phyloP scores from a whole-genome alignment of 345 rosid genomes.

The Eucalyptus tenuipes region DNA sequence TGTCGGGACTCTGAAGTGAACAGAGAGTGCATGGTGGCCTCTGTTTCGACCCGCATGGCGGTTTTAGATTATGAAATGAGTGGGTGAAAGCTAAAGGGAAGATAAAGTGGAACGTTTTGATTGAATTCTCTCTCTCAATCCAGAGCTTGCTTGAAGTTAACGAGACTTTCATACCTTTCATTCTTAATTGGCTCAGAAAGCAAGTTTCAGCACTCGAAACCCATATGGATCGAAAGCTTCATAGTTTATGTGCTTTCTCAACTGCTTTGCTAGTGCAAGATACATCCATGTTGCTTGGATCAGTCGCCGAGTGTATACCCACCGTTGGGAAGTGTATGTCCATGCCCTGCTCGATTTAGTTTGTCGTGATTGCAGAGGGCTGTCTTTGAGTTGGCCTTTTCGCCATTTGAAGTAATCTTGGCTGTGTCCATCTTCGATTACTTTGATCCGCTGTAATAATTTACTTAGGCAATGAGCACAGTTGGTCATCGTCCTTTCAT shows the following conservation, averaged over 20 bases:
- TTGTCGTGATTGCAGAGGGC: neutral
- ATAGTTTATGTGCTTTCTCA: neutral
- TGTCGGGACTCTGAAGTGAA: neutral
- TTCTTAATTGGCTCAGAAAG: neutral
- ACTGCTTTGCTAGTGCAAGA: neutral
- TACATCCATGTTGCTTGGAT: neutral
- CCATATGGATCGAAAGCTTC: neutral
- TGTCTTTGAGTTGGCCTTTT: neutral
- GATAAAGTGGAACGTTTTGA: neutral
- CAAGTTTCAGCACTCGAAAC: neutral
- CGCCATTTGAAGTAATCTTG: neutral
- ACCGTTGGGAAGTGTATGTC: neutral
- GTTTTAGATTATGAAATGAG: neutral
- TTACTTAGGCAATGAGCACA: neutral
- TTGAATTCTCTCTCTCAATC: neutral
- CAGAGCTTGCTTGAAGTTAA: neutral
- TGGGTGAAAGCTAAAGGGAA: neutral
- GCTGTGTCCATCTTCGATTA: neutral
- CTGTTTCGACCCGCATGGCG: neutral
- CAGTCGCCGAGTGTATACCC: neutral
- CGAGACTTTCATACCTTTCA: neutral
- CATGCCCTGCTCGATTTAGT: neutral
- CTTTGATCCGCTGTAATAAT: neutral
- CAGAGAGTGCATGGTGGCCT: neutral
- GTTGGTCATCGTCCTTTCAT: neutral